Percentiles rank a stretch among this genome's conserved stretches.
Evolutionary conservation across 2,329 filamentous ascomycete species (phyloP).

Genomic region (Xenosphaeropsis pyriputrescens): DNA sequence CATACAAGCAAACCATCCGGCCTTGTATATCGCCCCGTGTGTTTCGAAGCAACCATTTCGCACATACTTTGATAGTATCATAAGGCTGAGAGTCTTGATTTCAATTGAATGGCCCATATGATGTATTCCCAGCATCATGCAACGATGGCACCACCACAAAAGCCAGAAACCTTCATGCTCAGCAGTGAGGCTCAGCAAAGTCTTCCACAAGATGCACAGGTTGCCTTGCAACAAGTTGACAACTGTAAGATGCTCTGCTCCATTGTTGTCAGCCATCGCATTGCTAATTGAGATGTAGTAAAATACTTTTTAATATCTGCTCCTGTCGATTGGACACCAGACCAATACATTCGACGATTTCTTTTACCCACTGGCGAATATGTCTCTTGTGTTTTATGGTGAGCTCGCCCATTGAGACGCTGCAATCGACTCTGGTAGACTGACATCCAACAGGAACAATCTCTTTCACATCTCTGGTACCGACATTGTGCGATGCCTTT

Average conservation of each 20-base stretch:
- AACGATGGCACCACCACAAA: conserved; percentile 82
- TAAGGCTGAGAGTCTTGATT: too few species aligned
- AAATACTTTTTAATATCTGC: conserved; percentile 99
- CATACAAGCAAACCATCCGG: not conserved
- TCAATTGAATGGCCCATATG: conserved; percentile 19
- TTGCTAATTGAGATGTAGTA: conserved; percentile 35
- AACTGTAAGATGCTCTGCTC: conserved; percentile 53
- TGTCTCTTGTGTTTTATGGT: conserved; percentile 94
- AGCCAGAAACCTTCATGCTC: conserved; percentile 97
- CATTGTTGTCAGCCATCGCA: conserved; percentile 3
- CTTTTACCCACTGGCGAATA: conserved; percentile 95
- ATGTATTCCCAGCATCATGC: conserved; percentile 72
- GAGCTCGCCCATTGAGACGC: conserved; percentile 12
- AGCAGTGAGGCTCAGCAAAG: conserved; percentile 95
- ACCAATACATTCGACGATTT: conserved; percentile 94
- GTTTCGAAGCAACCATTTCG: too few species aligned
- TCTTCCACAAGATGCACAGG: conserved; percentile 88
- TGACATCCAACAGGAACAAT: conserved; percentile 55
- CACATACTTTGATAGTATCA: too few species aligned
- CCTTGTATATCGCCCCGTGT: not conserved
- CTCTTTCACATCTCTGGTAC: conserved; percentile 98
- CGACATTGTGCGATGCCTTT: conserved; percentile 94
- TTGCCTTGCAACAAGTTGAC: conserved; percentile 95
- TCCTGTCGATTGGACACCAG: conserved; percentile 91
- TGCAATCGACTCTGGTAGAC: conserved; percentile 13